Evolutionary conservation across 1,284 basidiomycete genomes (phyloP), one percentile per base, ranked within the genome.

Genomic region (Bondarzewia mesenterica): DNA sequence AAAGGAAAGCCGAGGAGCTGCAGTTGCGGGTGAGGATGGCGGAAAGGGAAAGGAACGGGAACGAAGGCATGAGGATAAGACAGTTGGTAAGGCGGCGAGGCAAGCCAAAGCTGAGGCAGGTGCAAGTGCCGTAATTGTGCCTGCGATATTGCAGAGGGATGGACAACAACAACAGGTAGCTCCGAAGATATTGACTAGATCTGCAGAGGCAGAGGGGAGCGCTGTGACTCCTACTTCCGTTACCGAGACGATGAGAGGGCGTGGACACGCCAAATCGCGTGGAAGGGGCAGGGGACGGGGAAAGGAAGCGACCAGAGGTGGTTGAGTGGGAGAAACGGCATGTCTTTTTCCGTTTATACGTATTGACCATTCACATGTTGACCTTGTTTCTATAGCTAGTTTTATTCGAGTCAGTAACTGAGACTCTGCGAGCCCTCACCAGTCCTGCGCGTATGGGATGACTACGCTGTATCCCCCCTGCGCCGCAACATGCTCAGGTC

Each of bases 61-160:
- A 49, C 14, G 42, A 41, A 15, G 47, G 53, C 51, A 46, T 57
- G 25, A 39, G 15, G 20, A 46, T 3, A 21, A 12, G 23, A 20
- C 15, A 5, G 45, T n/a, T 12, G 36, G 18, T 7, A 36, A 23
- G 8, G 10, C 26, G 25, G 15, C n/a, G 8, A 39, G 15, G 21
- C 43, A 18, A 36, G n/a, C 32, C 51, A 36, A 52, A 8, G 27
- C 52, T 10, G 29, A 12, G 45, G 7, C 42, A 12, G 46, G 43
- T 20, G 54, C 52, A 5, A 47, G 39, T 15, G 48, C 55, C n/a
- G 46, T 54, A 16, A 47, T 53, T 7, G 51, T 58, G 7, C 57
- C 62, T 18, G 57, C 55, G 12, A 66, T 65, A 32, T 46, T 67
- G 40, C 59, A 60, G 46, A 55, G 63, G n/a, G 59, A 65, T n/a